phyloP scores from a whole-genome alignment of 176 grass and related monocot species.

The Aegilops umbellulata region DNA sequence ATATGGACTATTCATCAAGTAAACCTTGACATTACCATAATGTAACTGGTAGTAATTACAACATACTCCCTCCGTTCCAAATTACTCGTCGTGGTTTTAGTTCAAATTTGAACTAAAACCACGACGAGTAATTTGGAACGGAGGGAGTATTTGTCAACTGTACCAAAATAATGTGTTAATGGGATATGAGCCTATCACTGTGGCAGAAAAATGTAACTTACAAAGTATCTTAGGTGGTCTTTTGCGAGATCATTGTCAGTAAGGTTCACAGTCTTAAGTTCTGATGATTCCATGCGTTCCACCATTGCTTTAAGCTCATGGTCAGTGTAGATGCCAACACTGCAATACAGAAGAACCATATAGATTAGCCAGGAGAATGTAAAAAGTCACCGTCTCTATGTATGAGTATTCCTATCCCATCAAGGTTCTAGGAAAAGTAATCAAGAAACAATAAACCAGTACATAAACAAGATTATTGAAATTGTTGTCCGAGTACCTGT shows the following conservation, averaged over 20 bases:
- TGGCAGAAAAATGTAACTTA: slow-evolving; percentile 44
- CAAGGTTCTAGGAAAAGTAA: not conserved
- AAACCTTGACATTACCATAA: not conserved
- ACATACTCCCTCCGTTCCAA: too few relatives aligned
- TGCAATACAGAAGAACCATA: slow-evolving; percentile 43
- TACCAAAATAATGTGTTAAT: not conserved
- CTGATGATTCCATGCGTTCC: slow-evolving; percentile 55
- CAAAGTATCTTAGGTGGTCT: slow-evolving; percentile 94
- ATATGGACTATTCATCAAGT: not conserved
- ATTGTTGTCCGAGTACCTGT: slow-evolving; percentile 46
- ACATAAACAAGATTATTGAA: not conserved
- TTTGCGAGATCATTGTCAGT: slow-evolving; percentile 86
- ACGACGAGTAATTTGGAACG: too few relatives aligned
- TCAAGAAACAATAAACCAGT: not conserved
- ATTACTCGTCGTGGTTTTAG: too few relatives aligned
- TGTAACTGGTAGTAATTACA: not conserved
- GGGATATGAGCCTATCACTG: not conserved
- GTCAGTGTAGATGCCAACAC: slow-evolving; percentile 95
- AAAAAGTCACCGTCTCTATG: not conserved
- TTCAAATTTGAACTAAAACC: too few relatives aligned
- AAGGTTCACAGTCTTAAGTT: slow-evolving; percentile 82
- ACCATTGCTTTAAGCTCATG: slow-evolving; percentile 70
- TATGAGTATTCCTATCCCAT: not conserved
- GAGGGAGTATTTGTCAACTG: not conserved
- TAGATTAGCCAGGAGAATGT: not conserved